Base-by-base conservation (phyloP, 2,329 filamentous ascomycete species). In the Sclerotinia sclerotiorum region DNA sequence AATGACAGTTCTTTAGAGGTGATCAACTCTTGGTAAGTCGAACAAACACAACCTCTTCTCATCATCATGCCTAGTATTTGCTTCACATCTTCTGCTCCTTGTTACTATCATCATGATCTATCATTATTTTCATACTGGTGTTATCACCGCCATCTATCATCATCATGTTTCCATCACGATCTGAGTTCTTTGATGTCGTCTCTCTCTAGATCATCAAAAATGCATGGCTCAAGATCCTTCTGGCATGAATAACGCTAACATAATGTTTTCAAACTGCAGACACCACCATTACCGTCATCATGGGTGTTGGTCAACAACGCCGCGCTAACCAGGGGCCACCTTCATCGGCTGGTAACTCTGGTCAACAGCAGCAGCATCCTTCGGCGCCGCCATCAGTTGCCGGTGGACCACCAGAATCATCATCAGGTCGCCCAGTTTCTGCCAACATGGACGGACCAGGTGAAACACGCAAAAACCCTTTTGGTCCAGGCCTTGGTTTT, bases 401-500 rank as follows among this genome's bases (percentile, higher is more conserved):
- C 52, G 32, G 19, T 24, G 32, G 13, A 63, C 46, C 58, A 15
- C 35, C 35, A 19, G 24, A 13, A 11, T 17, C 13, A 17, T 63
- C 65, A 27, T 48, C 39, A 27, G 27, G 7, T 27, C 27, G 21
- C 17, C 63, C 54, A 65, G 51, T 44, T 24, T 66, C 52, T 6
- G 52, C 42, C 48, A 54, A 54, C 6, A 58, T 57, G 17, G 66
- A 68, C 35, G 61, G 62, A 17, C 48, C 67, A n/a, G 48, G 29
- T 19, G 67, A 65, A 21, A 49, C 27, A 15, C 68, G 55, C 51
- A 51, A 64, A 11, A 73, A 70, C 24, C 71, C 73, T 0, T 75
- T 71, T 49, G 69, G 56, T 13, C 68, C 46, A 24, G 65, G 74
- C 19, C 71, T 82, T 35, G 83, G 83, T 0, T 81, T 75, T 35